phyloP scores from a whole-genome alignment of 2,329 filamentous ascomycete species.

The Aschersonia sp. region DNA sequence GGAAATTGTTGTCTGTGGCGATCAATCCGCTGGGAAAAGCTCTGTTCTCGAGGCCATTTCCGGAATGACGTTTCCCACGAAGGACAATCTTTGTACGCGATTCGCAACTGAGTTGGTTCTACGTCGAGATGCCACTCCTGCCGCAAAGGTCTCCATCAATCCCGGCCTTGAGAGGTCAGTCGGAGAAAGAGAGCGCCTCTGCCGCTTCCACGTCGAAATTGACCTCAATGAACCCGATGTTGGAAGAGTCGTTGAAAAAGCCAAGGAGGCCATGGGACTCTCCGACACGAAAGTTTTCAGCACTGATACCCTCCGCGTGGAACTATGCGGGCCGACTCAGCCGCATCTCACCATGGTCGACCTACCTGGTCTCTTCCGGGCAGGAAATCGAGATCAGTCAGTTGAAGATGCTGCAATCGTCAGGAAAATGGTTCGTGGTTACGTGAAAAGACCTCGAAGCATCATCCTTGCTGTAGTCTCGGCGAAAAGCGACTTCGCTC shows the following conservation, averaged over 20 bases:
- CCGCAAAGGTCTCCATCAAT: conserved; percentile 17
- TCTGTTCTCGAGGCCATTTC: conserved; percentile 52
- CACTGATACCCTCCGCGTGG: conserved; percentile 30
- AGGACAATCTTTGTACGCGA: conserved; percentile 44
- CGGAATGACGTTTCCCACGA: conserved; percentile 42
- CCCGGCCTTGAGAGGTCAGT: conserved; percentile 15
- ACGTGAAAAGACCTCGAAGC: conserved; percentile 40
- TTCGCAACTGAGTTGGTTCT: conserved; percentile 50
- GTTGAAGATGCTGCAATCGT: conserved; percentile 11
- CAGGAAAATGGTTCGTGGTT: conserved; percentile 28
- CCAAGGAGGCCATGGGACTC: conserved; percentile 5
- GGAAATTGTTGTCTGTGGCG: conserved; percentile 42
- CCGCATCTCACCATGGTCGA: conserved; percentile 44
- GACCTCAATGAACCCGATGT: conserved; percentile 2
- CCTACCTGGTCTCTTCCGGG: conserved; percentile 37
- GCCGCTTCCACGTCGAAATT: conserved; percentile 2
- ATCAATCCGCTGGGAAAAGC: conserved; percentile 50
- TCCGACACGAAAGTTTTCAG: conserved; percentile 18
- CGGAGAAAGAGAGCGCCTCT: conserved; percentile 9
- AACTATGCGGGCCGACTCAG: conserved; percentile 29
- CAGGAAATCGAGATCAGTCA: conserved; percentile 28
- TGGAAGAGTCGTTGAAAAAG: conserved; percentile 3
- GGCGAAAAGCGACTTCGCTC: conserved; percentile 39
- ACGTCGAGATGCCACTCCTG: conserved; percentile 21
- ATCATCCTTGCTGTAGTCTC: conserved; percentile 47